Base-by-base conservation (phyloP, 805 yeast species). In the Hanseniaspora clermontiae region DNA sequence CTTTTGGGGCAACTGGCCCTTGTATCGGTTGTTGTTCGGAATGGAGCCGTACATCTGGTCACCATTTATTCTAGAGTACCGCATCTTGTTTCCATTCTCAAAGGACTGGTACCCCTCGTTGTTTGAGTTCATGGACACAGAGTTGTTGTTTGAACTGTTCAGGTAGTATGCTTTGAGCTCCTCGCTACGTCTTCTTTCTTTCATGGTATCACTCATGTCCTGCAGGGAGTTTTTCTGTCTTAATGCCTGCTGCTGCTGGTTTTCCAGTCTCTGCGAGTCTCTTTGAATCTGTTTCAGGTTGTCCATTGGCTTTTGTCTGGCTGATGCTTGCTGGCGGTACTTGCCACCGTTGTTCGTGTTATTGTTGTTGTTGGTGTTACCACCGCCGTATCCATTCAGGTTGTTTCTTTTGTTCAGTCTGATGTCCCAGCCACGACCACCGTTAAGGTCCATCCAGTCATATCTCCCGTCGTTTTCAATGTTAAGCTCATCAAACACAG, bases 401-500 rank as follows among this genome's bases (percentile, higher is more conserved):
- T 85, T 85, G 48, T 87, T 87, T 65, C 87, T 83, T 67, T 82
- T 84, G 66, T 85, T 85, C 59, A 83, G 78, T 59, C 75, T 66
- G 64, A 86, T 77, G 66, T 84, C 88, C 93, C 93, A 85, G 17
- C 93, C 93, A 65, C 78, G 78, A 49, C 93, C 93, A 52, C 81
- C 80, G 65, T 85, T 85, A 62, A 85, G 75, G 62, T 78, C 82
- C 82, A 83, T 79, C 95, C 95, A 84, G 65, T 86, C 95, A 64
- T 83, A 86, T 60, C 77, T 79, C 11, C 80, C 85, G 65, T 84
- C 88, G 59, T 81, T 81, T 39, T 70, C 65, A 63, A 79, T 79
- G 15, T 82, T 82, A 60, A 79, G 69, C 57, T 78, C 81, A 52
- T 73, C 74, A 61, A 86, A 70, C 4, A 78, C 80, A 9, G 79